Conservation (phyloP, 495 filamentous ascomycete species). For the Aspergillus wentii region DNA sequence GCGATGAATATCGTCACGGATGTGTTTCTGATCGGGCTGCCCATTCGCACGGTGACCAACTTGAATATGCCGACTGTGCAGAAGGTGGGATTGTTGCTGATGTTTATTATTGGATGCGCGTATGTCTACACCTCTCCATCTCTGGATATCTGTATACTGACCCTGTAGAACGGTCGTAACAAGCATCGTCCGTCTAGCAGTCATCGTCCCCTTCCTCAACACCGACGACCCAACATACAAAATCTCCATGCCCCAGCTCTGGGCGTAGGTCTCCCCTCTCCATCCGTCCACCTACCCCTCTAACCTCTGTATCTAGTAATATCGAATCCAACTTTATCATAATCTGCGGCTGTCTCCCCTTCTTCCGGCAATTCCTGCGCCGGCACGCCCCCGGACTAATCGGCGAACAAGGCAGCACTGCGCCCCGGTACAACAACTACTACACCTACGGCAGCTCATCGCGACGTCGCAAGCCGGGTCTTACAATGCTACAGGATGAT, state of each 20-base stretch:
- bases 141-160: background rate
- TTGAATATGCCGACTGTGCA: slow-evolving; percentile 12
- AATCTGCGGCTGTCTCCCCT: slow-evolving; percentile 17
- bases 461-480: background rate
- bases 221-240: slow-evolving; percentile 11
- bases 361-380: slow-evolving; percentile 17
- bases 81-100: slow-evolving; percentile 10
- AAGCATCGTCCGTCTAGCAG: slow-evolving; percentile 15
- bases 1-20: slow-evolving; percentile 30
- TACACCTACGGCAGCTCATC: background rate
- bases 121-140: slow-evolving; percentile 3
- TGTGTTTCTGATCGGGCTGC: slow-evolving; percentile 23
- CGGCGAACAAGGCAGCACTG: background rate
- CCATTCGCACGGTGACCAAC: slow-evolving; percentile 17
- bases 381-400: slow-evolving; percentile 11
- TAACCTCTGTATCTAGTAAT: slow-evolving; percentile 3
- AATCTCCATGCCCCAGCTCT: slow-evolving; percentile 7
- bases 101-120: slow-evolving; percentile 13
- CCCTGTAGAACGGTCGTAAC: slow-evolving; percentile 11
- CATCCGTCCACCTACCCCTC: too few relatives aligned
- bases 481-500: background rate
- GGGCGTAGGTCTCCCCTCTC: slow-evolving; percentile 9
- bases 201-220: slow-evolving; percentile 7
- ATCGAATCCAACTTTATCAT: slow-evolving; percentile 20
- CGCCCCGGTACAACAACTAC: background rate